Conservation (phyloP, 1,284 basidiomycete species). For the Cystobasidiaceae sp. region DNA sequence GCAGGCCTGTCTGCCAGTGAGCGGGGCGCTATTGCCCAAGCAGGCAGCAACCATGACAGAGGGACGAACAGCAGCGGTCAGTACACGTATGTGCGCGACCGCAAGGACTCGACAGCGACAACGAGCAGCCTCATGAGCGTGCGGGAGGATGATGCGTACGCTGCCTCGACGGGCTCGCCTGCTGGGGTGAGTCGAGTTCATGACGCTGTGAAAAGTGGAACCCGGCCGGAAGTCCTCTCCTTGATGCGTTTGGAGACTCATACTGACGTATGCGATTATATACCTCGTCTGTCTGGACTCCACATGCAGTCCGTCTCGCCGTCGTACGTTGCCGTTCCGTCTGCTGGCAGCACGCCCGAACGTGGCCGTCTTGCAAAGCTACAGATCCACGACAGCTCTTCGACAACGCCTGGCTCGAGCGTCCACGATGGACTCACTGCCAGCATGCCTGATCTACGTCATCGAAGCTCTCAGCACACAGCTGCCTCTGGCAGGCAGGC, state of each 20-base stretch:
- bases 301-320: background rate
- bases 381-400: background rate
- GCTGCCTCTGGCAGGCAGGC: background rate
- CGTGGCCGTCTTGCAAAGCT: conserved; percentile 6
- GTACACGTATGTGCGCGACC: background rate
- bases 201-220: background rate
- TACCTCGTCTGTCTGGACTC: background rate
- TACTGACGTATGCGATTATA: background rate
- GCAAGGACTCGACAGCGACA: conserved; percentile 4
- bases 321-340: background rate
- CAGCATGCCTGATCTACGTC: conserved; percentile 5
- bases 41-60: too few species aligned
- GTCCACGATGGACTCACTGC: background rate
- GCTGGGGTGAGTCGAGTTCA: background rate
- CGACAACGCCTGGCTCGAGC: background rate
- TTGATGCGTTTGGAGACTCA: background rate
- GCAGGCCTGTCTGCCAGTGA: too few species aligned
- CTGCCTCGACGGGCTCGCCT: background rate
- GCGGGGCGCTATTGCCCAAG: too few species aligned
- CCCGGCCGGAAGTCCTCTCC: background rate
- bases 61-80: too few species aligned
- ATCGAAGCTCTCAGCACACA: background rate
- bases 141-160: background rate
- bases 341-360: background rate
- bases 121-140: conserved; percentile 6